These are phyloP conservation scores for Melocanna baccifera DNA, from an alignment of 176 grass and related monocot genomes.

Conservation along the genomic window DNA sequence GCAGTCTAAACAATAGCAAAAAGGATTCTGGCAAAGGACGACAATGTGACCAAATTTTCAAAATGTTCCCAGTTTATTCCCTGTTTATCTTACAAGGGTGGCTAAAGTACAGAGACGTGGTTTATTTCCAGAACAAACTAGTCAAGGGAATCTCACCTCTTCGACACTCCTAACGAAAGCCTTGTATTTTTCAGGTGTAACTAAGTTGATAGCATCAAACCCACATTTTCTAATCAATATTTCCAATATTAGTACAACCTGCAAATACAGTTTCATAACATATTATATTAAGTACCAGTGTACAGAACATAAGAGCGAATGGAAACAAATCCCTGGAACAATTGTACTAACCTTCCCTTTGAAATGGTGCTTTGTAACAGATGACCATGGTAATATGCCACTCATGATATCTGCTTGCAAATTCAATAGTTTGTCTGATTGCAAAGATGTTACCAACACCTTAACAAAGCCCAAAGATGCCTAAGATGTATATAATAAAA, in stretches of 20 bases:
- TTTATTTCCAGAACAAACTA: neutral
- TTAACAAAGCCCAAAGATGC: slow-evolving; percentile 95
- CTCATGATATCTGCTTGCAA: slow-evolving; percentile 68
- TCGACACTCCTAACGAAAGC: slow-evolving; percentile 60
- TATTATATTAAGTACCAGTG: neutral
- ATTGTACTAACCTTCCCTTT: slow-evolving; percentile 67
- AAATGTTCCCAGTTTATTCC: neutral
- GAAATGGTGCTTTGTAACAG: slow-evolving; percentile 80
- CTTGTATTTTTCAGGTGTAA: slow-evolving; percentile 69
- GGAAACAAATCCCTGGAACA: slow-evolving; percentile 2
- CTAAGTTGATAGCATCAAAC: slow-evolving; percentile 55
- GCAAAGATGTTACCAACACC: slow-evolving; percentile 86
- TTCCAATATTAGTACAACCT: slow-evolving; percentile 81
- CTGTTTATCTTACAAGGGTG: neutral
- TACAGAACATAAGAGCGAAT: slow-evolving; percentile 17
- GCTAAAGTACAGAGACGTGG: neutral
- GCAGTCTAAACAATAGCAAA: too few relatives aligned
- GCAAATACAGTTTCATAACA: slow-evolving; percentile 23
- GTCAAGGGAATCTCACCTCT: slow-evolving; percentile 43
- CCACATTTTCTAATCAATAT: slow-evolving; percentile 96
- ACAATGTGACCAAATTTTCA: neutral
- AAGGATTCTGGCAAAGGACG: neutral
- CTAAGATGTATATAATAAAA: slow-evolving; percentile 38
- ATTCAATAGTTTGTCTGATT: slow-evolving; percentile 60
- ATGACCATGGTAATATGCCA: slow-evolving; percentile 75